A percentile compares a stretch with the other conserved stretches of the same genome.
These are phyloP conservation scores for Cokeromyces recurvatus DNA, from an alignment of 371 early-diverging fungal species.

Conservation along the genomic window DNA sequence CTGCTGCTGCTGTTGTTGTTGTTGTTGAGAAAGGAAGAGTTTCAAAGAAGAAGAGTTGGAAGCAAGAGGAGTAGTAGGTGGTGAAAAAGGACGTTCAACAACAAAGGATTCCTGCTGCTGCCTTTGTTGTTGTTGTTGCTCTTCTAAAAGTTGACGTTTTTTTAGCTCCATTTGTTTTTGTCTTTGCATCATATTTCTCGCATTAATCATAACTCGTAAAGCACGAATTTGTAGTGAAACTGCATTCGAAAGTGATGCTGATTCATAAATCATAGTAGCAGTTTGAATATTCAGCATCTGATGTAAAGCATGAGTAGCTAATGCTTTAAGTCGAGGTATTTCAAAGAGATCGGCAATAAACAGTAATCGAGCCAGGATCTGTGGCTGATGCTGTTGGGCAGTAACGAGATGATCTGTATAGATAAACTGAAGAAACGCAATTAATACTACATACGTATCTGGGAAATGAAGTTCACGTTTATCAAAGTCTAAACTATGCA, in stretches of 20 bases:
- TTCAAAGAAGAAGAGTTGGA: too few relatives aligned
- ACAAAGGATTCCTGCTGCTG: too few relatives aligned
- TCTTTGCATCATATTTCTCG: slow-evolving; percentile 37
- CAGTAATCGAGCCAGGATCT: slow-evolving; percentile 53
- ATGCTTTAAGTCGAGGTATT: slow-evolving; percentile 50
- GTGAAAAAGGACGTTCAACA: too few relatives aligned
- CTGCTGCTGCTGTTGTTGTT: too few relatives aligned
- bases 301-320: slow-evolving; percentile 48
- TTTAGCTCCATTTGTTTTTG: slow-evolving; percentile 14
- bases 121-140: slow-evolving; percentile 8
- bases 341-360: slow-evolving; percentile 51
- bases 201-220: slow-evolving; percentile 41
- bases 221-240: slow-evolving; percentile 52
- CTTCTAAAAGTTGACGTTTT: not conserved
- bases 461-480: slow-evolving; percentile 36
- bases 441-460: slow-evolving; percentile 50
- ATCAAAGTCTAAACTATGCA: slow-evolving; percentile 4
- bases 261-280: slow-evolving; percentile 56
- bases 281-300: slow-evolving; percentile 55
- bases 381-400: slow-evolving; percentile 47
- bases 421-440: slow-evolving; percentile 60
- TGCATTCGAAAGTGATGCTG: slow-evolving; percentile 45
- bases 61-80: too few relatives aligned
- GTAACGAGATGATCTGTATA: slow-evolving; percentile 64
- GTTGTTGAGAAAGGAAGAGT: too few relatives aligned